A percentile compares a stretch with the other conserved stretches of the same genome.
phyloP scores from a whole-genome alignment of 148 eudicot species.

The Amaranthus hypochondriacus region DNA sequence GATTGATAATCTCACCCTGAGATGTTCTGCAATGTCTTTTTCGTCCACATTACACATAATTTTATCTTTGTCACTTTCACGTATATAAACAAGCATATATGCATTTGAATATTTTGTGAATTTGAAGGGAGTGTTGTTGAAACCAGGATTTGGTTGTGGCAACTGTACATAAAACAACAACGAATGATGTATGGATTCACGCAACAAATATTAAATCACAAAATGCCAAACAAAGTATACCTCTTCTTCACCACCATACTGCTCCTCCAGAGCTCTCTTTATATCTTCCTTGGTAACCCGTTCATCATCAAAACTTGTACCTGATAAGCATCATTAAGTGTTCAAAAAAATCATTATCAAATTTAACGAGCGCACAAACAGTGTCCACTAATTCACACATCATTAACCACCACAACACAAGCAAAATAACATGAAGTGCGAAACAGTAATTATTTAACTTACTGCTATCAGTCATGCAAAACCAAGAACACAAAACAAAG shows the following conservation, averaged over 20 bases:
- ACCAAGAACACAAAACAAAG: background rate
- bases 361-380: background rate
- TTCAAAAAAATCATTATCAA: background rate
- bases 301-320: slow-evolving; percentile 96
- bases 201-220: background rate
- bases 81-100: slow-evolving; percentile 96
- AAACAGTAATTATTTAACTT: background rate
- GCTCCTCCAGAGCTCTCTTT: slow-evolving; percentile 92
- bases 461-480: background rate
- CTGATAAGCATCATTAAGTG: slow-evolving; percentile 31
- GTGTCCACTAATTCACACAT: background rate
- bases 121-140: slow-evolving; percentile 83
- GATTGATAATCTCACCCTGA: slow-evolving; percentile 46
- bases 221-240: slow-evolving; percentile 26
- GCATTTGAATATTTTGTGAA: slow-evolving; percentile 98
- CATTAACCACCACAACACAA: slow-evolving; percentile 2
- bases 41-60: slow-evolving; percentile 92
- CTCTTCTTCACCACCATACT: slow-evolving; percentile 99
- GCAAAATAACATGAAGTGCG: background rate
- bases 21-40: slow-evolving; percentile 93
- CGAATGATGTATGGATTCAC: slow-evolving; percentile 7
- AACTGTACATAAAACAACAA: slow-evolving; percentile 36
- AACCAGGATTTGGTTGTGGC: slow-evolving; percentile 92
- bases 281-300: slow-evolving; percentile 90
- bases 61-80: slow-evolving; percentile 89